Conservation (phyloP, 352 stramenopile genomes). For the Pythium apleroticum region DNA sequence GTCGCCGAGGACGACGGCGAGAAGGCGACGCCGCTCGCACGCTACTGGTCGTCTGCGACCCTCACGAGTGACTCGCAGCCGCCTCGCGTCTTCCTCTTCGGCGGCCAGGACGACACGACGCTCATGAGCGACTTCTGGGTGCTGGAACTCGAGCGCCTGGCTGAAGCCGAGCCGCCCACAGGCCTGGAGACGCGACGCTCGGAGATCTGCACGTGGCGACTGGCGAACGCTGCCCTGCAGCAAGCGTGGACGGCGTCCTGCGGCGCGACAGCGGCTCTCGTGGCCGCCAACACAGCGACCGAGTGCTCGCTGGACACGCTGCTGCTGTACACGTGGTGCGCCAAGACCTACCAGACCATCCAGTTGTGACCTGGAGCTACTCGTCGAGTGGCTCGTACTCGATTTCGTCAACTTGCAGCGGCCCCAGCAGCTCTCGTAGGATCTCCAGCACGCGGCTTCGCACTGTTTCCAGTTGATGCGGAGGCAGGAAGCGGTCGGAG, state of each 20-base stretch:
- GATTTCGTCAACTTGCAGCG: slow-evolving; percentile 37
- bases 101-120: slow-evolving; percentile 66
- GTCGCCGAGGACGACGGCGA: slow-evolving; percentile 11
- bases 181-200: slow-evolving; percentile 25
- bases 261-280: slow-evolving; percentile 26
- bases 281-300: slow-evolving; percentile 22
- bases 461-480: slow-evolving; percentile 55
- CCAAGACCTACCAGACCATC: slow-evolving; percentile 51
- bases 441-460: slow-evolving; percentile 46
- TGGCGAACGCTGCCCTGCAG: slow-evolving; percentile 39
- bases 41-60: slow-evolving; percentile 48
- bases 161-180: slow-evolving; percentile 30
- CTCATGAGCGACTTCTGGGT: slow-evolving; percentile 64
- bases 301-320: slow-evolving; percentile 47
- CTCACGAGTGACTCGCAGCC: slow-evolving; percentile 33
- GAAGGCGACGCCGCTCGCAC: slow-evolving; percentile 13
- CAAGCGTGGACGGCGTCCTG: slow-evolving; percentile 46
- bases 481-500: slow-evolving; percentile 68
- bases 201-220: slow-evolving; percentile 45
- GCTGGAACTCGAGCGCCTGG: slow-evolving; percentile 39
- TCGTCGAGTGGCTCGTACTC: slow-evolving; percentile 43
- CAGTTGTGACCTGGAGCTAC: slow-evolving; percentile 24
- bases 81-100: slow-evolving; percentile 47
- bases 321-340: slow-evolving; percentile 56
- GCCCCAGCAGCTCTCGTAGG: slow-evolving; percentile 39